Percentiles rank a stretch among this genome's conserved stretches.
Evolutionary conservation across 2,329 filamentous ascomycete species (phyloP).

Genomic region (Phialophora chinensis): DNA sequence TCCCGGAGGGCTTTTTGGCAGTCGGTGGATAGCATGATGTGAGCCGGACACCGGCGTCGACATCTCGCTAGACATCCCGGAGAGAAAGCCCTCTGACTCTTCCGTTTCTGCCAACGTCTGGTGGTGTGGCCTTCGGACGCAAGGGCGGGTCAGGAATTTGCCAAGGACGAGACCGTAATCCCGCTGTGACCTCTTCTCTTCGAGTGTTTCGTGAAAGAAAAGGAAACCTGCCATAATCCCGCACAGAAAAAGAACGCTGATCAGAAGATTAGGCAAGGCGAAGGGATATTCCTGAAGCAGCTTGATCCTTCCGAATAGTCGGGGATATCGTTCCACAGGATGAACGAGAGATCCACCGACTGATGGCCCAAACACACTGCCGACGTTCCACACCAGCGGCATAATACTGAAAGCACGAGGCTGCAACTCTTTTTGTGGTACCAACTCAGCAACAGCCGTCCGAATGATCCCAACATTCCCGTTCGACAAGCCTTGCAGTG

Average conservation of each 20-base stretch:
- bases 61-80: conserved; percentile 31
- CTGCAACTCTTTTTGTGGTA: conserved; percentile 83
- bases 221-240: conserved; percentile 76
- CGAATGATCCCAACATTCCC: conserved; percentile 94
- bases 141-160: conserved; percentile 62
- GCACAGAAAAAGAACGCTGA: conserved; percentile 75
- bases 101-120: conserved; percentile 41
- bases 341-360: conserved; percentile 87
- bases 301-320: conserved; percentile 67
- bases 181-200: conserved; percentile 67
- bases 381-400: conserved; percentile 88
- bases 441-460: conserved; percentile 91
- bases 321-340: conserved; percentile 75
- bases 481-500: conserved; percentile 81
- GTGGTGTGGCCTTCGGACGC: conserved; percentile 38
- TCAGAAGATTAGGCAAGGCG: conserved; percentile 79
- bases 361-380: conserved; percentile 83
- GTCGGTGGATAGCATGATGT: conserved; percentile 20
- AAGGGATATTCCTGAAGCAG: conserved; percentile 83
- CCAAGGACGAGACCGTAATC: conserved; percentile 82
- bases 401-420: conserved; percentile 90
- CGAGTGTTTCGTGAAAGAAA: conserved; percentile 86
- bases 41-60: conserved; percentile 23
- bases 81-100: conserved; percentile 32
- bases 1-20: conserved; percentile 44